A percentile compares a stretch with the other conserved stretches of the same genome.
Evolutionary conservation across 257 asterid species (phyloP).

Genomic region (Solanum pinnatisectum): DNA sequence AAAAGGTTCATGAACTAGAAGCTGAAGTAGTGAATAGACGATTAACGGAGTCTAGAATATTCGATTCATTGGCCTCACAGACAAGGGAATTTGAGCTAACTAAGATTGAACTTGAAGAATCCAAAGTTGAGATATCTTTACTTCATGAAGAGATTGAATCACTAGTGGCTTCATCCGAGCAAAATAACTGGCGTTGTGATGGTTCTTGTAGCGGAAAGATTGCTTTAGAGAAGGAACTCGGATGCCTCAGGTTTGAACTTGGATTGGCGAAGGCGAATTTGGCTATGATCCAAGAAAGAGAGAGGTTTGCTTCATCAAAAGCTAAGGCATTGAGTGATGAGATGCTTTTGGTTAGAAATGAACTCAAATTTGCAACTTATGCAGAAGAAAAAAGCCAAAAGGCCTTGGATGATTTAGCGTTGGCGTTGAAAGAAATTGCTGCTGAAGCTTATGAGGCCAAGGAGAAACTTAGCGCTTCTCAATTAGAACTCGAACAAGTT

Average conservation of each 20-base stretch:
- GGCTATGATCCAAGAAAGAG: conserved; percentile 12
- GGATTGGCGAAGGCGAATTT: conserved; percentile 18
- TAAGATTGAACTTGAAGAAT: conserved; percentile 42
- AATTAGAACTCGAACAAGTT: conserved; percentile 28
- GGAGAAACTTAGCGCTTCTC: conserved; percentile 23
- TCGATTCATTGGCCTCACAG: conserved; percentile 23
- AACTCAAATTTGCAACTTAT: conserved; percentile 36
- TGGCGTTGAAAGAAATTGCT: conserved; percentile 69
- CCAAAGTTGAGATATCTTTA: conserved; percentile 31
- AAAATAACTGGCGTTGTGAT: background rate
- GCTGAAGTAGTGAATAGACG: conserved; percentile 28
- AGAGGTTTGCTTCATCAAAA: conserved; percentile 16
- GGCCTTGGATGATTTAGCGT: conserved; percentile 84
- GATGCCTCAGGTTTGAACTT: conserved; percentile 16
- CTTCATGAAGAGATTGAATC: conserved; percentile 29
- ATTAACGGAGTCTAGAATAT: conserved; percentile 24
- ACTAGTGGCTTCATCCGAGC: conserved; percentile 10
- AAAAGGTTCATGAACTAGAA: conserved; percentile 38
- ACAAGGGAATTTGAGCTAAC: conserved; percentile 34
- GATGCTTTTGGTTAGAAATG: conserved; percentile 27
- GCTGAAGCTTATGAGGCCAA: conserved; percentile 46
- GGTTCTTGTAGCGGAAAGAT: background rate
- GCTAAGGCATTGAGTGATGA: conserved; percentile 14
- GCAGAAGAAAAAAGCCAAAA: conserved; percentile 65
- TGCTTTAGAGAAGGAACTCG: conserved; percentile 3